phyloP scores from a whole-genome alignment of 2,329 filamentous ascomycete genomes.

The Corynespora cassiicola region DNA sequence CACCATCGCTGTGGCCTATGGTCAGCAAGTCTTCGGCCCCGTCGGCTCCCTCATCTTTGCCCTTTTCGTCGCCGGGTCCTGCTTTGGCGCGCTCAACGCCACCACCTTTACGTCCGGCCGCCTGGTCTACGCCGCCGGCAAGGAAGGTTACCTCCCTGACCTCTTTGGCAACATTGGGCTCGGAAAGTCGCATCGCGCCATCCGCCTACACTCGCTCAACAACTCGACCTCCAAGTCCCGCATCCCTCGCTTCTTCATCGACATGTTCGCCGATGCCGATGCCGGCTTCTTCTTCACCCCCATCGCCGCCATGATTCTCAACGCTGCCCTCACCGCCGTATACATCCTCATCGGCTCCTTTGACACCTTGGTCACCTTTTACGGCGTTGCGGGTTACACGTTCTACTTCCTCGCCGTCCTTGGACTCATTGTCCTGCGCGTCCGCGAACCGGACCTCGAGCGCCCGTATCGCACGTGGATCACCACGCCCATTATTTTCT shows the following conservation, averaged over 20 bases:
- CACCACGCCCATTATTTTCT: slow-evolving; percentile 95
- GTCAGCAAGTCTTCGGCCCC: slow-evolving; percentile 85
- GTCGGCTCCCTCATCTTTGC: slow-evolving; percentile 84
- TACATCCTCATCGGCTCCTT: slow-evolving; percentile 93
- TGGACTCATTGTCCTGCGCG: slow-evolving; percentile 87
- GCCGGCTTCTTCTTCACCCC: slow-evolving; percentile 89
- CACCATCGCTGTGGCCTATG: slow-evolving; percentile 95
- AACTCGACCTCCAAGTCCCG: slow-evolving; percentile 22
- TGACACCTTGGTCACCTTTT: slow-evolving; percentile 90
- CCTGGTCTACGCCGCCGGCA: slow-evolving; percentile 90
- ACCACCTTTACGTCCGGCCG: slow-evolving; percentile 92
- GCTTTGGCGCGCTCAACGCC: slow-evolving; percentile 93
- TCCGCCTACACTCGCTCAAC: slow-evolving; percentile 38
- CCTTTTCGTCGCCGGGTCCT: slow-evolving; percentile 86
- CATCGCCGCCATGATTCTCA: slow-evolving; percentile 88
- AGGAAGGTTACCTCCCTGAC: slow-evolving; percentile 89
- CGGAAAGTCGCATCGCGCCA: slow-evolving; percentile 50
- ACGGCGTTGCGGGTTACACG: slow-evolving; percentile 94
- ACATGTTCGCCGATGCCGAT: slow-evolving; percentile 63
- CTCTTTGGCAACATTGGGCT: slow-evolving; percentile 85
- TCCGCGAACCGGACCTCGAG: slow-evolving; percentile 85
- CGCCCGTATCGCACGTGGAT: slow-evolving; percentile 97
- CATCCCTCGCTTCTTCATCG: slow-evolving; percentile 28
- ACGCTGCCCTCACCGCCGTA: slow-evolving; percentile 72
- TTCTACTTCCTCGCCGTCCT: slow-evolving; percentile 98